These are phyloP conservation scores for Lasiodiplodia hormozganensis DNA, from an alignment of 2,329 filamentous ascomycete species.

Conservation along the genomic window DNA sequence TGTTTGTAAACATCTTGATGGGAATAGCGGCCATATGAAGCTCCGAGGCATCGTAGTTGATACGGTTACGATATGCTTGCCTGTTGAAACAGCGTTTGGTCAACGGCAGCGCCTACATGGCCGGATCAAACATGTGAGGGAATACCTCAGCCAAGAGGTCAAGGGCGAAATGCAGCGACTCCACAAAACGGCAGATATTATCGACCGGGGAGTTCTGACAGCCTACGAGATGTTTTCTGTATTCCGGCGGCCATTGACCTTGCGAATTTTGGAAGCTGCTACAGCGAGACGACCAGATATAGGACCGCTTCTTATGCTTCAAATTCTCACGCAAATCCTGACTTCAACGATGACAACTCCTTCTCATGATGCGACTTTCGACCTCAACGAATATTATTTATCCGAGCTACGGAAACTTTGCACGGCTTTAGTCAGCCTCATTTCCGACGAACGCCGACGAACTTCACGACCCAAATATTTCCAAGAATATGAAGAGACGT, in stretches of 20 bases:
- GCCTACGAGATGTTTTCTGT: not conserved
- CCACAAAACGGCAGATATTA: not conserved
- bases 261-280: not conserved
- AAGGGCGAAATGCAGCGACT: too few relatives aligned
- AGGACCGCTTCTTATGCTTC: not conserved
- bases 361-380: not conserved
- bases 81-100: not conserved
- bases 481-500: not conserved
- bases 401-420: not conserved
- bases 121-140: not conserved
- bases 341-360: not conserved
- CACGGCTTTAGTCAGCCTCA: rapidly evolving
- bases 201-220: not conserved
- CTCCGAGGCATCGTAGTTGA: not conserved
- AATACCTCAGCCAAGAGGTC: not conserved
- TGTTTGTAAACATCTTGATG: not conserved
- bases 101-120: too few relatives aligned
- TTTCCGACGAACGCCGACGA: not conserved
- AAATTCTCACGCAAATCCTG: not conserved
- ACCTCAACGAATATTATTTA: not conserved
- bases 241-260: not conserved
- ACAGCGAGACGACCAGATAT: not conserved
- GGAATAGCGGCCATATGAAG: not conserved
- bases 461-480: not conserved
- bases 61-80: not conserved